Evolutionary conservation across 2,329 filamentous ascomycete species (phyloP), one percentile per base, ranked within the genome.

Genomic region (Ascochyta rabiei): DNA sequence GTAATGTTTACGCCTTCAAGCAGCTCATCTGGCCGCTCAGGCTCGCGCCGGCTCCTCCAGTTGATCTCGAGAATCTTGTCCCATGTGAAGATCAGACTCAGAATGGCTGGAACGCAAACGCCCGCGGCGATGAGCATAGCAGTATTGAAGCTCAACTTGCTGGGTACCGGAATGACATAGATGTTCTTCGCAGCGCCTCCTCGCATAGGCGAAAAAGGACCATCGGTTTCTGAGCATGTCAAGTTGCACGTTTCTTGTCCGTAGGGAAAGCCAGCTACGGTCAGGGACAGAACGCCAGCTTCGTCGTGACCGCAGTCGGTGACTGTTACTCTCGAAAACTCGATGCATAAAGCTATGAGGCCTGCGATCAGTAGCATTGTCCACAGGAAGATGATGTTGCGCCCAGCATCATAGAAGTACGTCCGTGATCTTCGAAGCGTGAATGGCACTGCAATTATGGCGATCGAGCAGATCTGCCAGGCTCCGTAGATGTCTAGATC

Each of bases 401-500:
- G 79, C 2, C 86, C 86, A 0, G 83, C 84, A 19, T 83, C 81
- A 47, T 84, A 79, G 66, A 88, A 89, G 65, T 89, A 89, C 0
- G 86, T 89, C 15, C 74, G 74, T 1, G 86, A 89, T 38, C 86
- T 70, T 57, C 81, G 79, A 19, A 86, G 85, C 0, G 86, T 87
- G 0, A 86, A 79, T 0, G 86, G 87, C 4, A 84, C 86, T 1
- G 85, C 84, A 4, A 89, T 62, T 15, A 89, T 85, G 12, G 85
- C 86, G 33, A 89, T 86, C 0, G 86, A 80, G 54, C 86, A 89
- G 0, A 89, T 69, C 60, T 89, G 87, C 57, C 89, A 88, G 8
- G 86, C 85, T 1, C 87, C 87, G 52, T 83, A 89, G 3, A 89
- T 77, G 61, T 89, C 87, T 81, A 89, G 84, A 63, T 89, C 86